phyloP scores from a whole-genome alignment of 345 rosid species.

The Bruguiera gymnorhiza region DNA sequence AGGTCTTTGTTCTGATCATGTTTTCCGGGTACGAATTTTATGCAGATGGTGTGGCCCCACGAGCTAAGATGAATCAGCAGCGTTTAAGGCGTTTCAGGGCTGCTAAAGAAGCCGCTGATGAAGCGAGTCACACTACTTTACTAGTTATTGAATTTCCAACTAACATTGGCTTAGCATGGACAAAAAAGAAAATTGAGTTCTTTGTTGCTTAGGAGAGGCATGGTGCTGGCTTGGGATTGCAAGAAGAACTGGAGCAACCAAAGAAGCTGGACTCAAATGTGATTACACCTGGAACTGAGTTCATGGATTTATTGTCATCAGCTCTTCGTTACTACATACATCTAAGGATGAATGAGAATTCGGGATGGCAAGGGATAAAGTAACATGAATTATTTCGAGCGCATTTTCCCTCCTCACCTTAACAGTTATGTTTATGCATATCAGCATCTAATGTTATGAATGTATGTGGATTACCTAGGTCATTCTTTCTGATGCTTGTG shows the following conservation, averaged over 20 bases:
- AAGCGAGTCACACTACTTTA: constrained; percentile 1
- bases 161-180: not conserved
- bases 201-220: not conserved
- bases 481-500: constrained; percentile 35
- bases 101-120: constrained; percentile 31
- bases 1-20: not conserved
- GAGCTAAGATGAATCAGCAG: constrained; percentile 41
- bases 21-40: not conserved
- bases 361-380: constrained; percentile 32
- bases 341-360: constrained; percentile 28
- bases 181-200: not conserved
- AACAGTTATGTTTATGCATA: no score
- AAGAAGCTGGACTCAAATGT: constrained; percentile 28
- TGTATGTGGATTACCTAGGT: constrained; percentile 17
- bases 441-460: no score
- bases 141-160: not conserved
- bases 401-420: not conserved
- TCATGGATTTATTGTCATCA: constrained; percentile 32
- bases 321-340: constrained; percentile 31
- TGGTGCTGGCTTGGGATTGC: not conserved
- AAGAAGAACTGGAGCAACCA: not conserved
- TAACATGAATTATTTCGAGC: not conserved
- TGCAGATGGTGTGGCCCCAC: constrained; percentile 37
- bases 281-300: constrained; percentile 43
- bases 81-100: constrained; percentile 32